These are phyloP conservation scores for Cyphellophora europaea DNA, from an alignment of 2,329 filamentous ascomycete species.

Conservation along the genomic window DNA sequence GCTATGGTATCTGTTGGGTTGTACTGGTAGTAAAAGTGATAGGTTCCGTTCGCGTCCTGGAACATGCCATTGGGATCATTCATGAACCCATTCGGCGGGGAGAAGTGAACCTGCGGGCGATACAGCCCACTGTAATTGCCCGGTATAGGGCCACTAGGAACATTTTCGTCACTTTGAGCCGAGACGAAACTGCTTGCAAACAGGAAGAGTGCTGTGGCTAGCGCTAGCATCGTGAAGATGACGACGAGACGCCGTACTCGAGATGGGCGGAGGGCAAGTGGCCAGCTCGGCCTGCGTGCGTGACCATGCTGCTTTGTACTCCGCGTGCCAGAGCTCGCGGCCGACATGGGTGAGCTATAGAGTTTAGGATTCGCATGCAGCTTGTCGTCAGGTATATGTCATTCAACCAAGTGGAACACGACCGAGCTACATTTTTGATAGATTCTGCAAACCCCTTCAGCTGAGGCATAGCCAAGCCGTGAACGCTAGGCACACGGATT, in stretches of 20 bases:
- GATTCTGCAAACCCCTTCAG: too few species aligned
- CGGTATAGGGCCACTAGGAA: constrained; percentile 22
- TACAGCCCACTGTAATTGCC: neutral
- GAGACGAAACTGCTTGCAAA: constrained; percentile 2
- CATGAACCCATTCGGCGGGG: constrained; percentile 24
- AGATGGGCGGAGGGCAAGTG: neutral
- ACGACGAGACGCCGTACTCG: neutral
- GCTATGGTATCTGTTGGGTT: constrained; percentile 40
- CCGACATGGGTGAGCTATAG: too few species aligned
- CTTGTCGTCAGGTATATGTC: too few species aligned
- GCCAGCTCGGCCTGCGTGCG: neutral
- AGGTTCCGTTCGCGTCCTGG: constrained; percentile 46
- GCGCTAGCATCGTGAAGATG: neutral
- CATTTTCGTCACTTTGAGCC: constrained; percentile 24
- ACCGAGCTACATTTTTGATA: too few species aligned
- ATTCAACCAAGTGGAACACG: too few species aligned
- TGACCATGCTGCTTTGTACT: constrained; percentile 25
- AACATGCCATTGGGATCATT: constrained; percentile 61
- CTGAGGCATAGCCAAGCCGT: too few species aligned
- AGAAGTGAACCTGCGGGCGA: constrained; percentile 25
- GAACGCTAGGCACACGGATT: too few species aligned
- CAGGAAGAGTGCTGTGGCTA: neutral
- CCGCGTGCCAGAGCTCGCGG: too few species aligned
- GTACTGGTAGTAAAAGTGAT: constrained; percentile 59
- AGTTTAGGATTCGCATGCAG: too few species aligned